Percentiles rank a stretch among this genome's conserved stretches.
These are phyloP conservation scores for Paralagenidium karlingii DNA, from an alignment of 352 stramenopile genomes.

Conservation along the genomic window DNA sequence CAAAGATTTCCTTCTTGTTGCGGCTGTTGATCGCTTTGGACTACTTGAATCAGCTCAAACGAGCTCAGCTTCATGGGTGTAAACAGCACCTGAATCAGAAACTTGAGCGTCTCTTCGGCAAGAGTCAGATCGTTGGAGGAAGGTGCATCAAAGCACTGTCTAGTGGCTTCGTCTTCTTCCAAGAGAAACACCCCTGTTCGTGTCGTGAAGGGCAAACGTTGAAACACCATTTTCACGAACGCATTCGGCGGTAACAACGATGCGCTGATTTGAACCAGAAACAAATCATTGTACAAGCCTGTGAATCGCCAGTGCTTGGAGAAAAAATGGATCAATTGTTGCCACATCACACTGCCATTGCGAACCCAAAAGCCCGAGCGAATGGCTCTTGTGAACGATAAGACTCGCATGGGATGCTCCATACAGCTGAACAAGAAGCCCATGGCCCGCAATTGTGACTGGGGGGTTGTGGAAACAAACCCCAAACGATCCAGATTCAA, in stretches of 20 bases:
- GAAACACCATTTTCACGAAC: constrained; percentile 39
- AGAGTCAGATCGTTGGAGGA: constrained; percentile 28
- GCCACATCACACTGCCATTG: constrained; percentile 70
- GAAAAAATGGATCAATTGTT: constrained; percentile 71
- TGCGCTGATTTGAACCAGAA: constrained; percentile 43
- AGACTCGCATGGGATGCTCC: constrained; percentile 40
- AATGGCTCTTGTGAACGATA: constrained; percentile 53
- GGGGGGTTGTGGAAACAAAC: too few relatives aligned
- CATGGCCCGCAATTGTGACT: too few relatives aligned
- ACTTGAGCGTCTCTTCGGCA: constrained; percentile 43
- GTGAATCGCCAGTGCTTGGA: constrained; percentile 73
- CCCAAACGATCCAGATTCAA: constrained; percentile 19
- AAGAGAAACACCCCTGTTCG: too few relatives aligned
- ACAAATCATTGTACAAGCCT: constrained; percentile 61
- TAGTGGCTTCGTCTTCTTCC: constrained; percentile 2
- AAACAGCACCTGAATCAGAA: constrained; percentile 46
- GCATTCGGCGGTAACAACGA: constrained; percentile 33
- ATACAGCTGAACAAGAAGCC: constrained; percentile 30
- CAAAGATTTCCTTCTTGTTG: constrained; percentile 10
- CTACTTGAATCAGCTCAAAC: too few relatives aligned
- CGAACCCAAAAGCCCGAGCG: constrained; percentile 64
- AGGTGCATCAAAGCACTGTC: background rate
- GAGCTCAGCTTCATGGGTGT: constrained; percentile 31
- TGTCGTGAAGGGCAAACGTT: constrained; percentile 41
- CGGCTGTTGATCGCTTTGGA: too few relatives aligned